Evolutionary conservation across 2,329 filamentous ascomycete genomes (phyloP).

Genomic region (Coccinonectria pachysandricola): DNA sequence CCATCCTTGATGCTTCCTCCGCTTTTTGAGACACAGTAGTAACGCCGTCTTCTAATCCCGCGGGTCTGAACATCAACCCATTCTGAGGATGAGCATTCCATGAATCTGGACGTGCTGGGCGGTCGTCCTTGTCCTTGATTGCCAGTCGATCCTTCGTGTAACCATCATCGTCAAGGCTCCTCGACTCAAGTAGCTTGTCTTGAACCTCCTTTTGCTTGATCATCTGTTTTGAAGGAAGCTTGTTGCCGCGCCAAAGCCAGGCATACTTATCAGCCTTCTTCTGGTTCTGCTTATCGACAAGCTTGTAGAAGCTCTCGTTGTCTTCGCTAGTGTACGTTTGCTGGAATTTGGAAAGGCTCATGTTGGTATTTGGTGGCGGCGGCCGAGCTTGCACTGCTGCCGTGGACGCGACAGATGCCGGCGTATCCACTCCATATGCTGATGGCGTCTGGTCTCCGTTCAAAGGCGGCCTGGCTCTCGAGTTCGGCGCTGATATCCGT

Average conservation of each 20-base stretch:
- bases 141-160: constrained; percentile 48
- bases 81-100: constrained; percentile 73
- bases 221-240: constrained; percentile 71
- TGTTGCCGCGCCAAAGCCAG: constrained; percentile 85
- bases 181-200: constrained; percentile 36
- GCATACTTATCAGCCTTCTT: constrained; percentile 75
- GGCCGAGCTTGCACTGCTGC: constrained; percentile 29
- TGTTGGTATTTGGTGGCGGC: constrained; percentile 58
- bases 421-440: constrained; percentile 63
- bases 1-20: constrained; percentile 60
- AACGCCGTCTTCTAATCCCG: constrained; percentile 48
- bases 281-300: constrained; percentile 83
- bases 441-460: constrained; percentile 47
- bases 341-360: constrained; percentile 80
- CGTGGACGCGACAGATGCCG: constrained; percentile 43
- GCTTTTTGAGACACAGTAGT: constrained; percentile 57
- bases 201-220: constrained; percentile 55
- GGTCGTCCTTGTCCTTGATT: constrained; percentile 56
- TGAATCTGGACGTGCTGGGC: constrained; percentile 65
- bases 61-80: constrained; percentile 73
- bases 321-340: constrained; percentile 94
- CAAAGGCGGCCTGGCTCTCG: constrained; percentile 12
- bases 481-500: constrained; percentile 14
- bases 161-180: constrained; percentile 44
- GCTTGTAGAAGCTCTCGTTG: constrained; percentile 90